These are phyloP conservation scores for Baorangia bicolor DNA, from an alignment of 768 basidiomycete genomes.

Conservation along the genomic window DNA sequence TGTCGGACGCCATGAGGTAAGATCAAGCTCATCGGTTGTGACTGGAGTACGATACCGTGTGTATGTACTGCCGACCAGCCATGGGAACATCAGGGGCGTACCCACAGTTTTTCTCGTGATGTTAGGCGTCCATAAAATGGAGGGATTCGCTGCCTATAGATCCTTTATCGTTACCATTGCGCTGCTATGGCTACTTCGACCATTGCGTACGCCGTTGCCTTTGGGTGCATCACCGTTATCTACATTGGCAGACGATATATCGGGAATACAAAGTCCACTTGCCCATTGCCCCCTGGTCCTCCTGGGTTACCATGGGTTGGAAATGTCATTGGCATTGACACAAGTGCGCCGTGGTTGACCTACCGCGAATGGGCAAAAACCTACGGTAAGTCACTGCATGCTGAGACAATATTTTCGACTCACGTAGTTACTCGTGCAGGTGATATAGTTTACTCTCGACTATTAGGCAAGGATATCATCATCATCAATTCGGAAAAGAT, in stretches of 20 bases:
- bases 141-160: neutral
- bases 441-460: neutral
- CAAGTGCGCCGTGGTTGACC: too few species aligned
- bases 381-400: slow-evolving; percentile 24
- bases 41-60: too few species aligned
- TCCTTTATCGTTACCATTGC: neutral
- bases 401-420: slow-evolving; percentile 22
- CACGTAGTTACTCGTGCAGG: neutral
- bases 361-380: slow-evolving; percentile 37
- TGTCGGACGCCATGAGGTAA: too few species aligned
- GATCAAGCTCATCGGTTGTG: too few species aligned
- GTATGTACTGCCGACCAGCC: too few species aligned
- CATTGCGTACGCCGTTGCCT: neutral
- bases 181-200: neutral
- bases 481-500: slow-evolving; percentile 10
- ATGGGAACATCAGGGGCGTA: too few species aligned
- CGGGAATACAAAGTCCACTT: slow-evolving; percentile 28
- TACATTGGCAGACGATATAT: neutral
- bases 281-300: too few species aligned
- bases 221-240: neutral
- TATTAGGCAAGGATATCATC: slow-evolving; percentile 7
- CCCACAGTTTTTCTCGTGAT: too few species aligned
- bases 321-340: too few species aligned
- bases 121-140: neutral
- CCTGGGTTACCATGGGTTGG: too few species aligned